Evolutionary conservation across 306 rosid species (phyloP).

Genomic region (Trifolium pratense): DNA sequence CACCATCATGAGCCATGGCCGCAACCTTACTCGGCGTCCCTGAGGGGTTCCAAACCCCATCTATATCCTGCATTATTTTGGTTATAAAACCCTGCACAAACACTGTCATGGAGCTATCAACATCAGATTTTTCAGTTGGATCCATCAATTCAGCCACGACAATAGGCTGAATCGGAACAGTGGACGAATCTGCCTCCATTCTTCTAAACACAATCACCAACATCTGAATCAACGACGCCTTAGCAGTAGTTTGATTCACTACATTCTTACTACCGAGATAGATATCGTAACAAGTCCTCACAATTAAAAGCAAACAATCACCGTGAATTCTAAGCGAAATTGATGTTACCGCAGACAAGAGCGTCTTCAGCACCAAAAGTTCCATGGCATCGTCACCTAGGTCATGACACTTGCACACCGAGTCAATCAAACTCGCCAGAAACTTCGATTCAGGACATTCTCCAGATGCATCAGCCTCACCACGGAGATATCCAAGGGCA

Average conservation of each 20-base stretch:
- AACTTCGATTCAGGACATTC: slow-evolving; percentile 75
- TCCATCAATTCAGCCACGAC: slow-evolving; percentile 98
- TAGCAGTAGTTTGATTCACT: slow-evolving; percentile 96
- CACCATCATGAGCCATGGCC: slow-evolving; percentile 76
- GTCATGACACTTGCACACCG: slow-evolving; percentile 90
- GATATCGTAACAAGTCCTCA: slow-evolving; percentile 91
- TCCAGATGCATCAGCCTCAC: slow-evolving; percentile 83
- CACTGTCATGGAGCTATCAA: slow-evolving; percentile 76
- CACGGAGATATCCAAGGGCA: slow-evolving; percentile 82
- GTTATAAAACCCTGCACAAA: slow-evolving; percentile 97
- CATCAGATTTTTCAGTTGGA: slow-evolving; percentile 82
- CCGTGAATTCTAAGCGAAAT: slow-evolving; percentile 93
- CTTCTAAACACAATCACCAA: slow-evolving; percentile 93
- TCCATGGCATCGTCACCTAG: slow-evolving; percentile 89
- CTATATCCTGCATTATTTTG: slow-evolving; percentile 88
- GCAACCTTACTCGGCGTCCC: slow-evolving; percentile 60
- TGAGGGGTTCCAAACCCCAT: slow-evolving; percentile 79
- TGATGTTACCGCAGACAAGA: slow-evolving; percentile 92
- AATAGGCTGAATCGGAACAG: slow-evolving; percentile 95
- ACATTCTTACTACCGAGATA: slow-evolving; percentile 84
- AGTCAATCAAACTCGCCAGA: slow-evolving; percentile 74
- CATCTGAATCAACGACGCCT: slow-evolving; percentile 97
- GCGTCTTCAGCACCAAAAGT: slow-evolving; percentile 84
- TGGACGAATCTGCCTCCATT: slow-evolving; percentile 99
- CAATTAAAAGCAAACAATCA: slow-evolving; percentile 86